Conservation (phyloP, 2,329 filamentous ascomycete genomes). For the Aureobasidium sp. region DNA sequence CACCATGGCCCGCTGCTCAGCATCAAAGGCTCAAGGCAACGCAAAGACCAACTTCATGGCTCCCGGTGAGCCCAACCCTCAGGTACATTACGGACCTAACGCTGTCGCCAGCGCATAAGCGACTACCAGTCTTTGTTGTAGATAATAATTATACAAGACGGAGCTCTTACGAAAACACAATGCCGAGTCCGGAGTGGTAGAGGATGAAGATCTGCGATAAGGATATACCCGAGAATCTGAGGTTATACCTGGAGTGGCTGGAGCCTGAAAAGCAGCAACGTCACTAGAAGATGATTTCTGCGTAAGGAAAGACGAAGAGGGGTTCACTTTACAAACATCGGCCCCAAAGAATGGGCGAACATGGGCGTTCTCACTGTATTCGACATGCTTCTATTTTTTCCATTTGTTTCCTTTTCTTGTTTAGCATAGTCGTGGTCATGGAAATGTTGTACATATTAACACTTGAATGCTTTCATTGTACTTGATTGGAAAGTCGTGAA, state of each 20-base stretch:
- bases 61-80: constrained; percentile 36
- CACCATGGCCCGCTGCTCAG: constrained; percentile 96
- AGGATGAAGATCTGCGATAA: not conserved
- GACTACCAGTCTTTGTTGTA: not conserved
- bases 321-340: not conserved
- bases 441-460: constrained; percentile 13
- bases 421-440: constrained; percentile 13
- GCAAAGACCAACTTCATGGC: constrained; percentile 46
- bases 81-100: constrained; percentile 13
- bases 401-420: constrained; percentile 1
- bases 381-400: constrained; percentile 2
- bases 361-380: constrained; percentile 8
- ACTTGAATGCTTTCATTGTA: not conserved
- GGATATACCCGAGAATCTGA: constrained; percentile 6
- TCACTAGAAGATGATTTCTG: not conserved
- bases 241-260: not conserved
- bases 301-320: not conserved
- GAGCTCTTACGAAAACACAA: constrained; percentile 3
- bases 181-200: constrained; percentile 9
- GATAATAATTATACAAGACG: not conserved
- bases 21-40: constrained; percentile 65
- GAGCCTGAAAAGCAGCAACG: not conserved
- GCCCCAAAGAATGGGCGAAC: constrained; percentile 8
- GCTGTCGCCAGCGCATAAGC: constrained; percentile 10
- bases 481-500: not conserved